Base-by-base conservation (phyloP, 2,329 filamentous ascomycete species). In the Dothistroma septosporum region DNA sequence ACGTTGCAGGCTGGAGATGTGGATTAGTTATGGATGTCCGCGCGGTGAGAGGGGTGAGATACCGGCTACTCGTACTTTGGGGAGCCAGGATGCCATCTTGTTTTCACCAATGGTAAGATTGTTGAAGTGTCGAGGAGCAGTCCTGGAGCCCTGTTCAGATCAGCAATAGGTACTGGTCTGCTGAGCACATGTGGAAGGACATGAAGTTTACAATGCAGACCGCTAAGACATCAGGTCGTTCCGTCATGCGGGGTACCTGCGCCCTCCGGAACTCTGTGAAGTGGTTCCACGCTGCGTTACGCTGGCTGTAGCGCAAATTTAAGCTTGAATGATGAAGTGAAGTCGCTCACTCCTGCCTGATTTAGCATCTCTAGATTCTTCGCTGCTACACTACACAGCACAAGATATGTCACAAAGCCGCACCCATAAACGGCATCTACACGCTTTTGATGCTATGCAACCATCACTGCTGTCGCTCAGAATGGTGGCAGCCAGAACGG, bases 401-500 rank as follows among this genome's bases (percentile, higher is more conserved):
- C 24, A 24, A 44, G 50, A 55, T 32, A 49, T 41, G 47, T 53
- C 47, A 47, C 53, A 33, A 22, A 32, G 49, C 57, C 16, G 21
- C 28, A 22, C 22, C 7, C 31, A 11, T 44, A 35, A 19, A n/a
- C 28, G 32, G 46, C 28, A 24, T 24, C 19, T 22, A 9, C 22
- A 8, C 22, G 53, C 53, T 55, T 49, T 54, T 49, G 19, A 53
- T 22, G 22, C 33, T 41, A 14, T 53, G 19, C 56, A 16, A 16
- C 35, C 21, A 14, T 44, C 12, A 44, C 24, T 11, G 16, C 16
- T 1, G 6, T 7, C 31, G 47, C 47, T 46, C 81, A 87, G 76
- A 99, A 97, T 11, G 94, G 94, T 58, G 94, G 94, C 63, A 99
- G 83, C 72, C 87, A 92, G 78, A 97, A 97, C 16, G 92, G 92